Evolutionary conservation across 2,329 filamentous ascomycete species (phyloP), one percentile per base, ranked within the genome.

Genomic region (Colletotrichum coccodes): DNA sequence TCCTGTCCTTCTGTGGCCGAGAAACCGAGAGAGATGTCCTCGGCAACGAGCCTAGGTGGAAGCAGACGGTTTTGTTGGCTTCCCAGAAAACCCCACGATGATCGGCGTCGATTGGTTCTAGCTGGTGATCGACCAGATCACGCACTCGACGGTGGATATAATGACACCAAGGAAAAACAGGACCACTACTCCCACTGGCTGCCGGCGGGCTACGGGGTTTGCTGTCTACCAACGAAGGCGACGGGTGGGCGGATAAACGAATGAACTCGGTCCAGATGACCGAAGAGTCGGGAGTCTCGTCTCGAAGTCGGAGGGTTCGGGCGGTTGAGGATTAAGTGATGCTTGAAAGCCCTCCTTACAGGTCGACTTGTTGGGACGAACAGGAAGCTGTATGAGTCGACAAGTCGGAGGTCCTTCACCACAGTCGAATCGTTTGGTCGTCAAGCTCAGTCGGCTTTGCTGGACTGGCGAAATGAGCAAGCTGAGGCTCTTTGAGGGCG

Each of bases 161-260:
- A 68, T 30, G 49, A 47, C 60, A 59, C 65, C 60, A 64, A 68
- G 65, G 65, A 64, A 49, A 67, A 67, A 61, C 36, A 52, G 62
- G 42, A 62, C 42, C 63, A 53, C 52, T 47, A 59, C 65, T 59
- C 53, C n/a, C 60, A 64, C 65, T 32, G 46, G 30, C 7, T 44
- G 42, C 11, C 6, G 38, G 23, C 49, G 21, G 36, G 26, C 30
- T 32, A 28, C 21, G 44, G 16, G 21, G 21, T 3, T 3, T 38
- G 44, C 34, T 16, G 57, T 49, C 44, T 36, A 49, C 57, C 57
- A 60, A 40, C 30, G 9, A 60, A 47, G 44, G 57, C 9, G 44
- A 60, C 42, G 32, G 47, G 32, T 8, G n/a, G 42, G 36, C 56
- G 62, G 54, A 49, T 60, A 60, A 68, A 60, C 65, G 65, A 68